These are phyloP conservation scores for Diutina sp. DNA, from an alignment of 1,139 yeast species.

Conservation along the genomic window DNA sequence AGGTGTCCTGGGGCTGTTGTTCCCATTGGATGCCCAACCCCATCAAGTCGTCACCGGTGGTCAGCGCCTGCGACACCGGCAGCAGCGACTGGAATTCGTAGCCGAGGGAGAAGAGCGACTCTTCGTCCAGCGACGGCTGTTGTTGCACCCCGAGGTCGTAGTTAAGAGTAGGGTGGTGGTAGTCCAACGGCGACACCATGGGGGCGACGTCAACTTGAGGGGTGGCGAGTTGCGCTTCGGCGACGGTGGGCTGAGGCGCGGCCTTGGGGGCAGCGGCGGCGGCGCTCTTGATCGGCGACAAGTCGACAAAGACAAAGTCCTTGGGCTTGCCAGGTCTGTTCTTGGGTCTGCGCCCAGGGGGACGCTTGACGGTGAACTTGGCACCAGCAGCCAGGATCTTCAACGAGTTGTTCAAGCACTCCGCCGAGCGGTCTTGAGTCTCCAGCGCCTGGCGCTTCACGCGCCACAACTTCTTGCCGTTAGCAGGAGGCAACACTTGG, in stretches of 20 bases:
- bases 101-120: background rate
- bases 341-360: slow-evolving; percentile 38
- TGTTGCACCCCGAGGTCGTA: background rate
- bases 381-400: slow-evolving; percentile 11
- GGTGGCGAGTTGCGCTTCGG: background rate
- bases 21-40: slow-evolving; percentile 2
- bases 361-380: slow-evolving; percentile 24
- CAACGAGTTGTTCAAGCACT: slow-evolving; percentile 1
- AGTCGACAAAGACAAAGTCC: slow-evolving; percentile 42
- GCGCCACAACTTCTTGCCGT: slow-evolving; percentile 37
- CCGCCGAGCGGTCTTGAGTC: background rate
- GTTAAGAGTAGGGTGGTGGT: background rate
- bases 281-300: slow-evolving; percentile 31
- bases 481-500: slow-evolving; percentile 23
- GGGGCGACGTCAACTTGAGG: background rate
- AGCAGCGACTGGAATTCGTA: background rate
- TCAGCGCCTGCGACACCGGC: background rate
- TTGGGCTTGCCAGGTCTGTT: slow-evolving; percentile 38
- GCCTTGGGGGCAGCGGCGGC: background rate
- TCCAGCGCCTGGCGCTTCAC: slow-evolving; percentile 12
- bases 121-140: background rate
- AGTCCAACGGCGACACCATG: background rate
- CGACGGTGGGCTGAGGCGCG: background rate
- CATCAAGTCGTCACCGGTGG: background rate
- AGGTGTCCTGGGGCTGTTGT: background rate